These are phyloP conservation scores for Halophytophthora batemanensis DNA, from an alignment of 352 stramenopile species.

Conservation along the genomic window DNA sequence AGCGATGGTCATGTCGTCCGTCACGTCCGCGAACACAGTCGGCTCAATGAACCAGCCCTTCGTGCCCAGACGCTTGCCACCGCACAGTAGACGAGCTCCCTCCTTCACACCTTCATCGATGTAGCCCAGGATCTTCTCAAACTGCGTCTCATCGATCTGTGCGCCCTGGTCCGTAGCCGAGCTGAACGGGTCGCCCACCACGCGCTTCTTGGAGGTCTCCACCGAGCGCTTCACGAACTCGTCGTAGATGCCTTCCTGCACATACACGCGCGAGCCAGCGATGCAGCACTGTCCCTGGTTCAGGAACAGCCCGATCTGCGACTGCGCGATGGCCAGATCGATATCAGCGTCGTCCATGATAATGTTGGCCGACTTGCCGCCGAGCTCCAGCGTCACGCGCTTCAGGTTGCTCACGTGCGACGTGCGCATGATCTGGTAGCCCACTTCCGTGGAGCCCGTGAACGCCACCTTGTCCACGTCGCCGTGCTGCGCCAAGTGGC, in stretches of 20 bases:
- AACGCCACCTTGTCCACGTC: constrained; percentile 84
- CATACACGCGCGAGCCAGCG: constrained; percentile 79
- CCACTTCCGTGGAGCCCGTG: constrained; percentile 65
- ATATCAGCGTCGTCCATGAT: constrained; percentile 73
- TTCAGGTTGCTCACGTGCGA: constrained; percentile 71
- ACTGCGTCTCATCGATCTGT: constrained; percentile 62
- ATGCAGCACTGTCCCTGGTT: constrained; percentile 89
- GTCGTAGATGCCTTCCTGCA: constrained; percentile 89
- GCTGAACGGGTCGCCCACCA: constrained; percentile 54
- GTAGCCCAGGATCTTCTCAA: constrained; percentile 87
- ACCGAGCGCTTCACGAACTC: constrained; percentile 74
- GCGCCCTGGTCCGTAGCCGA: constrained; percentile 41
- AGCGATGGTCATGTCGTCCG: constrained; percentile 86
- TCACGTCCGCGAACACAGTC: constrained; percentile 87
- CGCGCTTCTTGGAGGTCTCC: constrained; percentile 44
- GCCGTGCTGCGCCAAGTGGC: constrained; percentile 44
- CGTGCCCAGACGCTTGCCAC: constrained; percentile 66
- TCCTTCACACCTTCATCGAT: constrained; percentile 77
- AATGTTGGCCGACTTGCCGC: constrained; percentile 78
- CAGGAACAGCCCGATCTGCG: constrained; percentile 71
- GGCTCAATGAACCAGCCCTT: constrained; percentile 91
- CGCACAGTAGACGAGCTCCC: constrained; percentile 77
- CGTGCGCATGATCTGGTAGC: constrained; percentile 61
- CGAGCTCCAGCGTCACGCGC: constrained; percentile 71
- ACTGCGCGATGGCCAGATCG: constrained; percentile 46